Evolutionary conservation across 805 yeast species (phyloP), one percentile per base, ranked within the genome.

Genomic region (Pichia kluyveri): DNA sequence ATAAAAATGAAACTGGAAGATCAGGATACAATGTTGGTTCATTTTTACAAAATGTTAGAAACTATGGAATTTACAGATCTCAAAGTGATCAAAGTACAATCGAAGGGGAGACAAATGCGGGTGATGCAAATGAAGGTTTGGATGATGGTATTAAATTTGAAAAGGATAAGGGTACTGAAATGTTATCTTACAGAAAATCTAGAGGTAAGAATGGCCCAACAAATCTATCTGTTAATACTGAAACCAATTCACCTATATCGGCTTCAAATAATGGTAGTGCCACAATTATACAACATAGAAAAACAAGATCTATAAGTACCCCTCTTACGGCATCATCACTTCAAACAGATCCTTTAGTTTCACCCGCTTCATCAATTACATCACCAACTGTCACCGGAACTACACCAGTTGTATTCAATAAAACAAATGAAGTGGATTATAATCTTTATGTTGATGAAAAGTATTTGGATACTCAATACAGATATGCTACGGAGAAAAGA

Each of bases 401-500:
- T 10, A 48, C 60, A 15, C 57, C 63, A 8, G 47, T 61, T 38
- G 51, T 48, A 38, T 52, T 59, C 4, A 65, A 77, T 4, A 58
- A 69, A 1, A 81, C 81, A 0, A 80, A 79, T 0, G 81, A 47
- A 39, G 44, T 50, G 18, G 79, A 76, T 54, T 58, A 68, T 5
- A 72, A 67, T 46, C 58, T 75, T 8, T 84, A 82, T 57, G 71
- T 72, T 8, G 82, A 77, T 45, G 87, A 82, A 54, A 72, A 68
- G 51, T 83, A 68, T 56, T 65, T 73, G 34, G 79, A 74, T 51
- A 79, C 91, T 0, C 70, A 66, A 14, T 82, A 78, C 58, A 70
- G 81, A 45, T 85, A 72, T 59, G 88, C 96, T 1, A 68, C 81
- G 2, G 71, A 71, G 46, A 73, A 73, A 43, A 69, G 95, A 46